These are phyloP conservation scores for Leucocoprinus leucothites DNA, from an alignment of 768 basidiomycete genomes.

Conservation along the genomic window DNA sequence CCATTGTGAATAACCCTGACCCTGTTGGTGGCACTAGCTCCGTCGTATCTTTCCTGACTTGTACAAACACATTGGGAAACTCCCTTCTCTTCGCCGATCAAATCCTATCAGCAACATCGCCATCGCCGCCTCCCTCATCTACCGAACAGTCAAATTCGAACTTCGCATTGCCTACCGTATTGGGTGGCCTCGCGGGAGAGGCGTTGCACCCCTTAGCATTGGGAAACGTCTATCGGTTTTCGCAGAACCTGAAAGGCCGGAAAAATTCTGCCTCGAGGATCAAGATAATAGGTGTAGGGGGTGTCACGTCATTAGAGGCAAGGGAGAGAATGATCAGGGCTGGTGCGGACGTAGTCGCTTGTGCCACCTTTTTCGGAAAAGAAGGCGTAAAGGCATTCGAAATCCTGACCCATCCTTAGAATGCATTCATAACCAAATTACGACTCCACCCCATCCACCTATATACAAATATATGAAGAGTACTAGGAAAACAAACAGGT, in stretches of 20 bases:
- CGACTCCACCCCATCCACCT: not conserved
- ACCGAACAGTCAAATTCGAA: slow-evolving; percentile 5
- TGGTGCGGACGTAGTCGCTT: slow-evolving; percentile 71
- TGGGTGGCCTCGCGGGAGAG: slow-evolving; percentile 79
- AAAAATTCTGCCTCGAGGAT: slow-evolving; percentile 33
- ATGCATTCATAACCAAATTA: not conserved
- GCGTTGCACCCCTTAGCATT: slow-evolving; percentile 71
- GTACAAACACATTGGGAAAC: slow-evolving; percentile 79
- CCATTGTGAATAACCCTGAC: too few species aligned
- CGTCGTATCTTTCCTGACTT: slow-evolving; percentile 72
- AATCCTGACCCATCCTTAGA: slow-evolving; percentile 22
- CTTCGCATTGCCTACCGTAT: slow-evolving; percentile 61
- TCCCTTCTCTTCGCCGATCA: slow-evolving; percentile 63
- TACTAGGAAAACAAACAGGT: not conserved
- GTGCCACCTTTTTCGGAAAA: slow-evolving; percentile 50
- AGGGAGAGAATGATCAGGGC: slow-evolving; percentile 68
- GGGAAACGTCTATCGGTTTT: slow-evolving; percentile 71
- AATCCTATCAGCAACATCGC: slow-evolving; percentile 18
- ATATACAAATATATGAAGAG: slow-evolving; percentile 4
- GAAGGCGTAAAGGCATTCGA: slow-evolving; percentile 54
- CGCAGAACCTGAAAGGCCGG: slow-evolving; percentile 40
- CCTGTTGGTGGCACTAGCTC: slow-evolving; percentile 11
- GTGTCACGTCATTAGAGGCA: slow-evolving; percentile 61
- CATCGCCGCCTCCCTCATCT: not conserved
- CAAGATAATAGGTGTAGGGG: slow-evolving; percentile 77